Percentiles rank a stretch among this genome's conserved stretches.
These are phyloP conservation scores for Leucocoprinus birnbaumii DNA, from an alignment of 768 basidiomycete species.

Conservation along the genomic window DNA sequence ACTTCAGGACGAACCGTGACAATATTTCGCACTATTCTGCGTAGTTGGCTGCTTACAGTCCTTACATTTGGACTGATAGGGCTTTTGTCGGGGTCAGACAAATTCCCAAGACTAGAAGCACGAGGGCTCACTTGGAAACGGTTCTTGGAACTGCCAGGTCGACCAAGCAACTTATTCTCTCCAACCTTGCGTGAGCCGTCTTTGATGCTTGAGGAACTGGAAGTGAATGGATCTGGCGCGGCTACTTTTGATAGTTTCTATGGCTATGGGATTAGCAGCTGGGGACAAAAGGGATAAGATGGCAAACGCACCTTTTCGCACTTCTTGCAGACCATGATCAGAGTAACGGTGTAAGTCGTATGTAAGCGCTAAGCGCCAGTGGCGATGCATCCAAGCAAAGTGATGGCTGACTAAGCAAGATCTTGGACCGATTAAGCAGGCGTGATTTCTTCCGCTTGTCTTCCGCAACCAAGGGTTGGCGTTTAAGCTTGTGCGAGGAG, in stretches of 20 bases:
- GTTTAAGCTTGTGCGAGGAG: constrained; percentile 10
- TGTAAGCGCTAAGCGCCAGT: constrained; percentile 5
- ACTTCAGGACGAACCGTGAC: constrained; percentile 60
- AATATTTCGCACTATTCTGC: constrained; percentile 87
- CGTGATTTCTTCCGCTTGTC: neutral
- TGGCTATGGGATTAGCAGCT: constrained; percentile 20
- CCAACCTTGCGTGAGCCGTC: constrained; percentile 78
- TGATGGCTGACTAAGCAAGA: constrained; percentile 14
- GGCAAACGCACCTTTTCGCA: constrained; percentile 64
- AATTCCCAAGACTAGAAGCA: constrained; percentile 16
- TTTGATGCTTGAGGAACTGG: constrained; percentile 72
- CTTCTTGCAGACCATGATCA: constrained; percentile 82
- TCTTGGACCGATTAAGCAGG: constrained; percentile 12
- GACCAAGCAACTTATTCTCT: constrained; percentile 78
- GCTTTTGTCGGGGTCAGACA: constrained; percentile 40
- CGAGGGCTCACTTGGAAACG: constrained; percentile 64
- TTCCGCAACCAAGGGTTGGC: constrained; percentile 1
- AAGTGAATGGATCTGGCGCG: constrained; percentile 83
- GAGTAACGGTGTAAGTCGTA: constrained; percentile 18
- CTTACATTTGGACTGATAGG: constrained; percentile 84
- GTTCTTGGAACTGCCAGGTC: constrained; percentile 71
- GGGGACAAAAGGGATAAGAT: constrained; percentile 16
- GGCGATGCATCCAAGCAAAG: constrained; percentile 9
- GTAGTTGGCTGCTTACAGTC: constrained; percentile 83
- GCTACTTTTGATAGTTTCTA: constrained; percentile 92